Evolutionary conservation across 805 yeast species (phyloP).

Genomic region (Saccharomycopsis synnaedendra): DNA sequence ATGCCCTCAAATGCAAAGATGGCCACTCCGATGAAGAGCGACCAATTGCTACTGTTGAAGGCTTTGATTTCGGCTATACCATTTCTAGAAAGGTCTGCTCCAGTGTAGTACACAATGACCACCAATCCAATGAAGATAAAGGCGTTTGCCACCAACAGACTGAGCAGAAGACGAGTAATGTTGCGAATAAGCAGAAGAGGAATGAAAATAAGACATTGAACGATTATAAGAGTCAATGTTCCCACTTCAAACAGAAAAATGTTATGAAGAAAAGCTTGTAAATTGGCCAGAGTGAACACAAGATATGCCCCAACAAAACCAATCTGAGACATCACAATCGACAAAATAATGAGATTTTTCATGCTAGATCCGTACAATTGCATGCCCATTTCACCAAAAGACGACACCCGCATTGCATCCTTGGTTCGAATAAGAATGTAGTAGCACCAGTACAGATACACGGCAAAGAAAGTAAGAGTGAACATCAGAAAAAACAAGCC

Average conservation of each 20-base stretch:
- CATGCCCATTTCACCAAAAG: conserved; percentile 72
- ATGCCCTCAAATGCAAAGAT: conserved; percentile 86
- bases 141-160: conserved; percentile 61
- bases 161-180: conserved; percentile 61
- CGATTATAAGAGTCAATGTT: conserved; percentile 34
- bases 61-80: conserved; percentile 42
- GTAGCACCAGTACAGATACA: conserved; percentile 72
- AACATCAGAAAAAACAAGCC: conserved; percentile 50
- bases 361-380: conserved; percentile 54
- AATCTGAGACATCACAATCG: conserved; percentile 60
- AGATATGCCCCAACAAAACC: conserved; percentile 78
- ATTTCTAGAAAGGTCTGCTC: conserved; percentile 30
- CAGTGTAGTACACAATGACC: conserved; percentile 48
- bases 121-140: conserved; percentile 56
- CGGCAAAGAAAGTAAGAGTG: conserved; percentile 47
- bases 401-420: conserved; percentile 45
- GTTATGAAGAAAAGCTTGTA: conserved; percentile 49
- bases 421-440: conserved; percentile 51
- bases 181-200: conserved; percentile 68
- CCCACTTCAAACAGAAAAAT: conserved; percentile 31
- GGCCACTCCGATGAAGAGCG: conserved; percentile 72
- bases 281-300: conserved; percentile 65
- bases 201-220: conserved; percentile 46
- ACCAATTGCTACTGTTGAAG: conserved; percentile 49
- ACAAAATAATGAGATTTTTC: conserved; percentile 48